phyloP scores from a whole-genome alignment of 371 early-diverging fungal genomes.

The Saksenaea vasiformis region DNA sequence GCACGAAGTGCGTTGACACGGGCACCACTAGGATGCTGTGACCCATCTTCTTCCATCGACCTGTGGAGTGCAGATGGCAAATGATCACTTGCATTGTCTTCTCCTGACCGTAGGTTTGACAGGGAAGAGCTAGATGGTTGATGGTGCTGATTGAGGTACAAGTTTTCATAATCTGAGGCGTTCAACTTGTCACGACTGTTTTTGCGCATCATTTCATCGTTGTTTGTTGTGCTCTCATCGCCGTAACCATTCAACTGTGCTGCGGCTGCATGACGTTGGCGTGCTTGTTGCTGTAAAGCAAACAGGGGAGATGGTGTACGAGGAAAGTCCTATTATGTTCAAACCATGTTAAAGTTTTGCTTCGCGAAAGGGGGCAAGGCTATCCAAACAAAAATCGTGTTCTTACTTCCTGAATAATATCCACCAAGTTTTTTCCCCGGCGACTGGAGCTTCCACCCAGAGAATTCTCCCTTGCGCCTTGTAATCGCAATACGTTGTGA shows the following conservation, averaged over 20 bases:
- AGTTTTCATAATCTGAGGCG: background rate
- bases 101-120: slow-evolving; percentile 9
- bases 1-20: slow-evolving; percentile 15
- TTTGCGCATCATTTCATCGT: background rate
- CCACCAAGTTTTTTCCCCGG: slow-evolving; percentile 34
- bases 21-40: background rate
- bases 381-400: background rate
- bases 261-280: slow-evolving; percentile 50
- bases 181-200: background rate
- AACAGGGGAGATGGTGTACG: slow-evolving; percentile 85
- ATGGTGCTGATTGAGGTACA: background rate
- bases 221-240: slow-evolving; percentile 14
- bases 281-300: slow-evolving; percentile 59
- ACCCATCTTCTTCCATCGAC: slow-evolving; percentile 2
- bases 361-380: no score
- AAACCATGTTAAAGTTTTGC: background rate
- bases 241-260: slow-evolving; percentile 20
- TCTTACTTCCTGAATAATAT: slow-evolving; percentile 43
- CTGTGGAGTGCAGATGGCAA: slow-evolving; percentile 16
- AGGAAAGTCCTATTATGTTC: slow-evolving; percentile 68
- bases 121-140: slow-evolving; percentile 3
- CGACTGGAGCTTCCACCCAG: slow-evolving; percentile 13
- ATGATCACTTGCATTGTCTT: slow-evolving; percentile 8
- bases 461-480: background rate
- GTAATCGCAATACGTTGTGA: background rate